These are phyloP conservation scores for Gossypium stocksii DNA, from an alignment of 345 rosid genomes.

Conservation along the genomic window DNA sequence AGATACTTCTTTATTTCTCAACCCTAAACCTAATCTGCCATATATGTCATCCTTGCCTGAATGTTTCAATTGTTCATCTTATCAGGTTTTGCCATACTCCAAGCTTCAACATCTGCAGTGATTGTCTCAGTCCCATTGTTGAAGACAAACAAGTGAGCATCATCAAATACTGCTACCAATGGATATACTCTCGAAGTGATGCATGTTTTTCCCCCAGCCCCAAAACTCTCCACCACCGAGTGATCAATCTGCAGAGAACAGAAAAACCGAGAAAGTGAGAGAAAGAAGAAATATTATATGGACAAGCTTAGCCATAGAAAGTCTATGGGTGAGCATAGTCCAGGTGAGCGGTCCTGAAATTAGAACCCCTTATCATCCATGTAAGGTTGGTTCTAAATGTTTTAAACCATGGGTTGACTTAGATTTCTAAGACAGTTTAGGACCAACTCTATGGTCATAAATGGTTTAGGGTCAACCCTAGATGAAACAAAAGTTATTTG, in stretches of 20 bases:
- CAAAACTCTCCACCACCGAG: conserved; percentile 61
- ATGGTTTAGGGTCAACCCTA: background rate
- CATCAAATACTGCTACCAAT: conserved; percentile 19
- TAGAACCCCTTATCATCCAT: background rate
- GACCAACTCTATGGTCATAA: background rate
- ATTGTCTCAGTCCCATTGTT: conserved; percentile 43
- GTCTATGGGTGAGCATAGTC: too few species aligned
- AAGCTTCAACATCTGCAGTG: conserved; percentile 47
- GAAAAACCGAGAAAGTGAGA: background rate
- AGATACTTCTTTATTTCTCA: background rate
- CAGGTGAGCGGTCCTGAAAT: too few species aligned
- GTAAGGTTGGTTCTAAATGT: background rate
- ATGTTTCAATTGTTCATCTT: conserved; percentile 16
- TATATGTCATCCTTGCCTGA: background rate
- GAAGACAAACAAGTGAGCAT: conserved; percentile 46
- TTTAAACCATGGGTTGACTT: background rate
- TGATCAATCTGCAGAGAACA: conserved; percentile 40
- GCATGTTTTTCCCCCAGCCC: conserved; percentile 45
- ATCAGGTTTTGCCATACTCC: conserved; percentile 60
- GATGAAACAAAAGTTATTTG: background rate
- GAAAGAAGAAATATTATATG: background rate
- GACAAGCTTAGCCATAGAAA: background rate
- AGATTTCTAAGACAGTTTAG: background rate
- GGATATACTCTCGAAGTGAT: conserved; percentile 58
- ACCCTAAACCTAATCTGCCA: background rate